phyloP scores from a whole-genome alignment of 768 basidiomycete genomes.

The Pisolithus marmoratus region DNA sequence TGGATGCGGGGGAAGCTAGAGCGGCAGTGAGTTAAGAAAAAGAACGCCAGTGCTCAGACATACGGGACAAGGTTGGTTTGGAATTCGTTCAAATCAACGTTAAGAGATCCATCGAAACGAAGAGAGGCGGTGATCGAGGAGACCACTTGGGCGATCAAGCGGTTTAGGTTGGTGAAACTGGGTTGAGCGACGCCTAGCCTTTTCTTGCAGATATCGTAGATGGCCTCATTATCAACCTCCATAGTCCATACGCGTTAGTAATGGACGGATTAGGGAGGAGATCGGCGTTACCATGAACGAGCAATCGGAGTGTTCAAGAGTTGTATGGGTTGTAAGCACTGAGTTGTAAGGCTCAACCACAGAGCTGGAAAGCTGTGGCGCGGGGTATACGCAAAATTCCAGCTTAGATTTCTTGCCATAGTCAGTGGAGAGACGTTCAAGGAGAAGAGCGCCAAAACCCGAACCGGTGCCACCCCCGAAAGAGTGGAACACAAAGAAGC shows the following conservation, averaged over 20 bases:
- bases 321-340: constrained; percentile 96
- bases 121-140: constrained; percentile 96
- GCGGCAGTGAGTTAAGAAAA: constrained; percentile 1
- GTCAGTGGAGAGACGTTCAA: constrained; percentile 95
- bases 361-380: constrained; percentile 89
- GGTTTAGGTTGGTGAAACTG: constrained; percentile 90
- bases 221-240: constrained; percentile 97
- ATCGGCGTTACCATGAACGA: constrained; percentile 85
- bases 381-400: constrained; percentile 97
- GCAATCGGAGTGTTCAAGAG: constrained; percentile 99
- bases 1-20: constrained; percentile 93
- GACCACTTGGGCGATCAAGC: constrained; percentile 97
- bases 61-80: constrained; percentile 98
- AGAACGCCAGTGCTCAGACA: constrained; percentile 27
- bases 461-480: constrained; percentile 99
- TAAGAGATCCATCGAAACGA: constrained; percentile 94
- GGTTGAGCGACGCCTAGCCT: constrained; percentile 82
- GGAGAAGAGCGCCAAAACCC: constrained; percentile 94
- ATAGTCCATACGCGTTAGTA: constrained; percentile 6
- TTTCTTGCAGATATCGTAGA: constrained; percentile 99
- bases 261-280: background rate
- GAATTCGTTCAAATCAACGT: constrained; percentile 97
- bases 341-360: constrained; percentile 99
- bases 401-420: constrained; percentile 99
- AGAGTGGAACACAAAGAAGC: constrained; percentile 99